Percentiles rank a stretch among this genome's conserved stretches.
These are phyloP conservation scores for Neurospora pannonica DNA, from an alignment of 495 filamentous ascomycete species.

Conservation along the genomic window DNA sequence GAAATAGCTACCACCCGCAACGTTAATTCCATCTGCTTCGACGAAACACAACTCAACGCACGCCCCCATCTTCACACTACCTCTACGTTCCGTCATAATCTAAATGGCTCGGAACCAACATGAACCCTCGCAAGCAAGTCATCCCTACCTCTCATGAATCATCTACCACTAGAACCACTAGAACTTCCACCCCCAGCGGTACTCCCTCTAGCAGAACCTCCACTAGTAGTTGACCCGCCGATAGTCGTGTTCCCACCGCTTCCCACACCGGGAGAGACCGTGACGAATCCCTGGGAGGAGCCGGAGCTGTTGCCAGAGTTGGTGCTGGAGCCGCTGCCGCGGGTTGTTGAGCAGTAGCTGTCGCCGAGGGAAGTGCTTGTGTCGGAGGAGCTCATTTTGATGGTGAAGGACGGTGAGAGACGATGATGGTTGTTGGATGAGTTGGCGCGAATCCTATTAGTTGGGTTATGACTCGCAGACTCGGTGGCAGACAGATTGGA, in stretches of 20 bases:
- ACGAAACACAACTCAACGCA: too few species aligned
- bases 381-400: neutral
- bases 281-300: neutral
- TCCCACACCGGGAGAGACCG: neutral
- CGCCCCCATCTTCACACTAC: too few species aligned
- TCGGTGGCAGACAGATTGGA: neutral
- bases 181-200: neutral
- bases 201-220: neutral
- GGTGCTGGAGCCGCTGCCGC: neutral
- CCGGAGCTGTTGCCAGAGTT: neutral
- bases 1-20: too few species aligned
- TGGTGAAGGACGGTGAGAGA: too few species aligned
- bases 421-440: too few species aligned
- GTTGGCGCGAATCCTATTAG: too few species aligned
- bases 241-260: neutral
- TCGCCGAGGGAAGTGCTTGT: neutral
- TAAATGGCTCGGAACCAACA: too few species aligned
- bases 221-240: neutral
- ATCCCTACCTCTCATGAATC: neutral
- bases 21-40: too few species aligned
- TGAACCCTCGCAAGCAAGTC: neutral
- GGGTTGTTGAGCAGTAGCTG: neutral
- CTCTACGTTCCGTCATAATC: too few species aligned
- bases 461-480: too few species aligned
- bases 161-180: neutral